These are phyloP conservation scores for Chlorella ohadii DNA, from an alignment of 139 green algal species.

Conservation along the genomic window DNA sequence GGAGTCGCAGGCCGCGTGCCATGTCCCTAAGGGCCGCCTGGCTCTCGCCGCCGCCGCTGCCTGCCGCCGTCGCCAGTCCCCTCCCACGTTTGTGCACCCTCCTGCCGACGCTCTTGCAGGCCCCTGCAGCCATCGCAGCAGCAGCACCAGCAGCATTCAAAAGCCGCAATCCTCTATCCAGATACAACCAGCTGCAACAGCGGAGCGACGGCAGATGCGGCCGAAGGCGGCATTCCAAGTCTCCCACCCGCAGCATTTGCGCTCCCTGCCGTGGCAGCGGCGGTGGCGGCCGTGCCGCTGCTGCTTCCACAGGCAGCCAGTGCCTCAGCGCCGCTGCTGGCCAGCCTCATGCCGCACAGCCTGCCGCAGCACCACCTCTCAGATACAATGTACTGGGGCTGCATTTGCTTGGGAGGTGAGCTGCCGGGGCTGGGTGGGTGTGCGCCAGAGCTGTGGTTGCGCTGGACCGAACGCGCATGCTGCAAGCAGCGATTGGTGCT, in stretches of 20 bases:
- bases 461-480: no score
- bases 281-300: background rate
- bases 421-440: no score
- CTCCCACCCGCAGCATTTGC: background rate
- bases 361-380: background rate
- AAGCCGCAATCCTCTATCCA: background rate
- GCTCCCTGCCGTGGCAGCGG: background rate
- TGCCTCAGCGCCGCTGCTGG: background rate
- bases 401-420: no score
- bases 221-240: background rate
- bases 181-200: background rate
- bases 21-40: background rate
- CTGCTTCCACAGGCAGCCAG: background rate
- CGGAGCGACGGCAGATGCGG: background rate
- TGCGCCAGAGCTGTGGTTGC: no score
- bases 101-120: background rate
- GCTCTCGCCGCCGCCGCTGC: background rate
- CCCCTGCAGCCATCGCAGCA: background rate
- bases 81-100: background rate
- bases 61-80: background rate
- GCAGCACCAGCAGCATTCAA: background rate
- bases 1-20: background rate
- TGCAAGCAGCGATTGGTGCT: no score
- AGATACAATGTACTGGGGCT: slow-evolving; percentile 2
- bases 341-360: background rate